Base-by-base conservation (phyloP, 1,284 basidiomycete species). In the Fistulinella cinereoalba region DNA sequence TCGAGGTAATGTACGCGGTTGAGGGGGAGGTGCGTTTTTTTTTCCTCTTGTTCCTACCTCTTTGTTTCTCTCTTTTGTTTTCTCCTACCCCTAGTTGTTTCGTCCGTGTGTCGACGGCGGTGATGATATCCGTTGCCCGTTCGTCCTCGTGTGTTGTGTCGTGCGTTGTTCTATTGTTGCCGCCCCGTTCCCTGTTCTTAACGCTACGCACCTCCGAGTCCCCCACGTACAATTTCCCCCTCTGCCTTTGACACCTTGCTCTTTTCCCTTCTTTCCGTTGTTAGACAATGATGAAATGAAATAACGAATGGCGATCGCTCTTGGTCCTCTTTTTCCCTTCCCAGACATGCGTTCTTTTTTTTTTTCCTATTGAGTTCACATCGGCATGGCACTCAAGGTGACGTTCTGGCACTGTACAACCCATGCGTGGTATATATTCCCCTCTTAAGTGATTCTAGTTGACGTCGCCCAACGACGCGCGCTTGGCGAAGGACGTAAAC, bases 1-100 rank as follows among this genome's bases (percentile, higher is more conserved):
- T 79, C 81, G 52, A 80, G 85, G 73, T 88, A 71, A 82, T 41
- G 46, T 25, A 7, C n/a, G 27, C 16, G 21, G 16, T 23, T 28
- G 25, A 4, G 22, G 36, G 38, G 46, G 51, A 33, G 43, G 54
- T 43, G 39, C 21, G 55, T 31, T 42, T 46, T 25, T 1, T 37
- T n/a, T 6, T 37, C 15, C 28, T n/a, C 15, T 27, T 11, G 6
- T 32, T 21, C 11, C 19, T 19, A 7, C n/a, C 21, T 33, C 16
- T 16, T 18, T 28, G 37, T 28, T 38, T 12, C n/a, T 42, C 8
- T 13, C 9, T 16, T 27, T 15, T 4, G 31, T 3, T 6, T 28
- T 16, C 39, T 6, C 10, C 16, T 16, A 29, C 28, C 15, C n/a
- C n/a, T n/a, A n/a, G n/a, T n/a, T n/a, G n/a, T n/a, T n/a, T 31